A percentile compares a stretch with the other conserved stretches of the same genome.
phyloP scores from a whole-genome alignment of 192 early-diverging fungal genomes.

The Coemansia sp. region DNA sequence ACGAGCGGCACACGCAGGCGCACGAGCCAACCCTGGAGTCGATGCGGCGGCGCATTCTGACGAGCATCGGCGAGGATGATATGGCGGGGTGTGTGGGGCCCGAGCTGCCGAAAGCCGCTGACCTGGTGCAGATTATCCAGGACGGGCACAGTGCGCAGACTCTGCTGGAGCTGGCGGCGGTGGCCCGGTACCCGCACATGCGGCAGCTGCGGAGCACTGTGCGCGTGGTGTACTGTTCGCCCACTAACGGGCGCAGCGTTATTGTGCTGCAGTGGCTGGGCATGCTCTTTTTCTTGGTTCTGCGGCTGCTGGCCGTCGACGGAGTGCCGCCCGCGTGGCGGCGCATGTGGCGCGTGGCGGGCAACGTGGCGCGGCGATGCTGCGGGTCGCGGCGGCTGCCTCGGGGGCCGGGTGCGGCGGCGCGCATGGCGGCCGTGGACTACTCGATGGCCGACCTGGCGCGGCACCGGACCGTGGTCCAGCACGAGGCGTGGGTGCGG shows the following conservation, averaged over 20 bases:
- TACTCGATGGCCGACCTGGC: conserved; percentile 28
- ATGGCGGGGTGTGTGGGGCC: conserved; percentile 4
- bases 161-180: conserved; percentile 7
- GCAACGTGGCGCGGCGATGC: background rate
- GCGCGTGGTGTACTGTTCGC: conserved; percentile 7
- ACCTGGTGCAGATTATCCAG: conserved; percentile 11
- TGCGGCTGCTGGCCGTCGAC: conserved; percentile 1
- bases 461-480: conserved; percentile 3
- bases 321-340: background rate
- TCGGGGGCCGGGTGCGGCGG: background rate
- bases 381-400: background rate
- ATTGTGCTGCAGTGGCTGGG: conserved; percentile 22
- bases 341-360: background rate
- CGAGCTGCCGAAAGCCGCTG: conserved; percentile 1
- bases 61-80: conserved; percentile 5
- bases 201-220: background rate
- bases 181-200: conserved; percentile 15
- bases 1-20: conserved; percentile 11
- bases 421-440: background rate
- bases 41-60: conserved; percentile 6
- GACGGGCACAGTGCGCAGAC: background rate
- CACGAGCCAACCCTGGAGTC: conserved; percentile 12
- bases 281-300: background rate
- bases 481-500: conserved; percentile 23
- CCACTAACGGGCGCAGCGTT: conserved; percentile 9